phyloP scores from a whole-genome alignment of 2,329 filamentous ascomycete species.

The Calonectria crousiana region DNA sequence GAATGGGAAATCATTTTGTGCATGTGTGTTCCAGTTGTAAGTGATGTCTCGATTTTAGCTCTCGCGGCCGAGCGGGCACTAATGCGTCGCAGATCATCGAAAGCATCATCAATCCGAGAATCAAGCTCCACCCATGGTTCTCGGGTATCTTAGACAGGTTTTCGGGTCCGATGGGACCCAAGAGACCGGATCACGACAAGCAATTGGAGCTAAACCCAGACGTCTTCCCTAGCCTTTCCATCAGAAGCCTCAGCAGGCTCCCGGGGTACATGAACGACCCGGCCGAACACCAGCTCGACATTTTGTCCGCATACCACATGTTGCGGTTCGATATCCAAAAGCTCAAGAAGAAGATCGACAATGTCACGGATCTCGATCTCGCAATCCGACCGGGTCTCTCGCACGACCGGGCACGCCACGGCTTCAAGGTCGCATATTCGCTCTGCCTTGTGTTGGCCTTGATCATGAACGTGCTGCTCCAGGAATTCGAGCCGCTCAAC shows the following conservation, averaged over 20 bases:
- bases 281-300: slow-evolving; percentile 27
- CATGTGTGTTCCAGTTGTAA: slow-evolving; percentile 49
- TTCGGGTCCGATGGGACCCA: slow-evolving; percentile 1
- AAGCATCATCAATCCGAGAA: slow-evolving; percentile 45
- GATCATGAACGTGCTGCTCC: slow-evolving; percentile 41
- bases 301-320: slow-evolving; percentile 33
- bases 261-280: slow-evolving; percentile 37
- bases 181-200: slow-evolving; percentile 15
- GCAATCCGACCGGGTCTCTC: neutral
- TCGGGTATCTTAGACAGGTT: slow-evolving; percentile 23
- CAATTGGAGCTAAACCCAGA: neutral
- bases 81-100: slow-evolving; percentile 45
- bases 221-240: slow-evolving; percentile 19
- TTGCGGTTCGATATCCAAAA: slow-evolving; percentile 29
- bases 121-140: slow-evolving; percentile 42
- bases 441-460: slow-evolving; percentile 37
- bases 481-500: slow-evolving; percentile 32
- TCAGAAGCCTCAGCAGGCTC: slow-evolving; percentile 31
- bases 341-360: neutral
- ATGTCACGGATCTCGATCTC: slow-evolving; percentile 3
- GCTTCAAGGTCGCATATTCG: slow-evolving; percentile 30
- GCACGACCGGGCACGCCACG: slow-evolving; percentile 2
- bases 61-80: neutral
- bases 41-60: slow-evolving; percentile 12
- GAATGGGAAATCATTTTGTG: slow-evolving; percentile 46